phyloP scores from a whole-genome alignment of 306 rosid genomes.

The Acacia confusa region DNA sequence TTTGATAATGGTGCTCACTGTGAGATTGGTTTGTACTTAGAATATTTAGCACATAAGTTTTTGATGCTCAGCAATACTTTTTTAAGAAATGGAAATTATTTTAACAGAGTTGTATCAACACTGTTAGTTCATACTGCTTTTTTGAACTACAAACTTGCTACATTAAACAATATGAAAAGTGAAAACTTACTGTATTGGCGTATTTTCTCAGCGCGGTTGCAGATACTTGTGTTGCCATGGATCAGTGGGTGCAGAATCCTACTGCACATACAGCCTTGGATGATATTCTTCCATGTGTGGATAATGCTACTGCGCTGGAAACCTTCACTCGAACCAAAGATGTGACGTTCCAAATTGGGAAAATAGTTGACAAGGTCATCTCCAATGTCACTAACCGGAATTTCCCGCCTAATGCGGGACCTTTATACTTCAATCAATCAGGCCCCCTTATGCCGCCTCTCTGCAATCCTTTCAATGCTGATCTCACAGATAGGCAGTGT shows the following conservation, averaged over 20 bases:
- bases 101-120: neutral
- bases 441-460: slow-evolving; percentile 71
- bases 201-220: slow-evolving; percentile 63
- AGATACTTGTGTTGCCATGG: slow-evolving; percentile 89
- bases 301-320: slow-evolving; percentile 74
- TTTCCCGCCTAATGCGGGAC: slow-evolving; percentile 36
- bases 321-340: slow-evolving; percentile 58
- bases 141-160: slow-evolving; percentile 7
- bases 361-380: slow-evolving; percentile 47
- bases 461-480: slow-evolving; percentile 64
- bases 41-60: neutral
- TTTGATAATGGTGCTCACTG: neutral
- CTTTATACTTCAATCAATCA: slow-evolving; percentile 73
- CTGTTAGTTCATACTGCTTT: neutral
- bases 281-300: slow-evolving; percentile 88
- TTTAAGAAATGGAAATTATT: neutral
- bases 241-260: slow-evolving; percentile 85
- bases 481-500: slow-evolving; percentile 54
- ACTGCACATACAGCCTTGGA: slow-evolving; percentile 81
- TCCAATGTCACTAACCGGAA: slow-evolving; percentile 43
- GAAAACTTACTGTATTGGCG: slow-evolving; percentile 25
- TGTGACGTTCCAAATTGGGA: slow-evolving; percentile 51
- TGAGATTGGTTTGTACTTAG: neutral
- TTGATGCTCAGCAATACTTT: neutral
- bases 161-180: neutral